Evolutionary conservation across 2,329 filamentous ascomycete genomes (phyloP), one percentile per base, ranked within the genome.

Genomic region (Epichloe festucae): DNA sequence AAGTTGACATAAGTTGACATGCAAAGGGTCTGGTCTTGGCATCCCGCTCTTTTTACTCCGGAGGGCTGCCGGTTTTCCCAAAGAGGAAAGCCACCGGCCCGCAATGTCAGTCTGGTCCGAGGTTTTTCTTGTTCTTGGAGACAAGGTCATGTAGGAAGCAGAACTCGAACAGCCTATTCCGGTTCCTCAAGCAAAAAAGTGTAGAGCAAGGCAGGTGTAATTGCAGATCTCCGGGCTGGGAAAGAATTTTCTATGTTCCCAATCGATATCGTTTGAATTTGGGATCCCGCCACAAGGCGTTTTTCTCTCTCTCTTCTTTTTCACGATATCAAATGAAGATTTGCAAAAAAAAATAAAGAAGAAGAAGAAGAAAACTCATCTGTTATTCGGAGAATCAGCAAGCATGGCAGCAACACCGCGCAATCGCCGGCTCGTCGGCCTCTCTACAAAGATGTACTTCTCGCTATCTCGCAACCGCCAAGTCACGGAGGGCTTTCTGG

Each of bases 391-490:
- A 49, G 5, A 48, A 41, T 42, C 27, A 36, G 17, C 43, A 45
- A 35, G 6, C 14, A 49, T 49, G 48, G n/a, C 31, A 10, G 11
- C 15, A 5, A 52, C 50, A 14, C 39, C 36, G 6, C 48, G 43
- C 60, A 31, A 72, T 46, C 78, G 79, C 61, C 81, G 81, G 60
- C 73, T 89, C 54, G 74, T 89, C 54, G 85, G 85, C 65, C 81
- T 88, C 56, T 85, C 81, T 46, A 79, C 85, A 40, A 89, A 89
- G 62, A 86, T 89, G 79, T 89, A 90, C 75, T 90, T 90, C 69
- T 79, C 82, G 55, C 76, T 83, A 8, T 67, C 76, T 11, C 73
- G 75, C 54, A 89, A 85, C 1, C 68, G 74, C 45, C 61, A 73
- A 51, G 84, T 83, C 62, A 69, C 79, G 62, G 57, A 65, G 48